Conservation (phyloP, 2,329 filamentous ascomycete species). For the Alternaria ventricosa region DNA sequence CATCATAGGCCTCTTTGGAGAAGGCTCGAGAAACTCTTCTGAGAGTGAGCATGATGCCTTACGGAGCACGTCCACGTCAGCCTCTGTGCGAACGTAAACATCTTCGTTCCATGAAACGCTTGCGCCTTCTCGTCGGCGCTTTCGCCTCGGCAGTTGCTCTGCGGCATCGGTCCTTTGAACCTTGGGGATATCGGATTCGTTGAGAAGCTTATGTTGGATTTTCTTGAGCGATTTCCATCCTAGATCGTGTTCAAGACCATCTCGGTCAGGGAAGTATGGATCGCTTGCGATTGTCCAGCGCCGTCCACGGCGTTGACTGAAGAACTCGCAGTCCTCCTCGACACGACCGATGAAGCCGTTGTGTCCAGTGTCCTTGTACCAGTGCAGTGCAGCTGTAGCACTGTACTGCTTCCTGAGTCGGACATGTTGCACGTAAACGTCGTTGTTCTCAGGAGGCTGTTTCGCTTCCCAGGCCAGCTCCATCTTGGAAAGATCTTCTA, state of each 20-base stretch:
- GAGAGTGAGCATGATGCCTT: background rate
- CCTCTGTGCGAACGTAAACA: constrained; percentile 6
- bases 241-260: background rate
- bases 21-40: background rate
- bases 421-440: background rate
- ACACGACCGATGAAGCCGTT: background rate
- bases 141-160: background rate
- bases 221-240: background rate
- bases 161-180: background rate
- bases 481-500: background rate
- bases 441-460: background rate
- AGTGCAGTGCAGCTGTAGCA: background rate
- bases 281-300: background rate
- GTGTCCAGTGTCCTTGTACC: background rate
- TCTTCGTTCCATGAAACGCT: constrained; percentile 2
- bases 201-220: background rate
- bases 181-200: background rate
- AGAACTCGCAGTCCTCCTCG: background rate
- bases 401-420: background rate
- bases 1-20: background rate
- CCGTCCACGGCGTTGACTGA: background rate
- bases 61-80: constrained; percentile 16
- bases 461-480: background rate
- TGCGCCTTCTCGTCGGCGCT: constrained; percentile 3
- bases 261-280: background rate